Percentiles rank a stretch among this genome's conserved stretches.
phyloP scores from a whole-genome alignment of 495 filamentous ascomycete species.

The Stereocaulon alpinum region DNA sequence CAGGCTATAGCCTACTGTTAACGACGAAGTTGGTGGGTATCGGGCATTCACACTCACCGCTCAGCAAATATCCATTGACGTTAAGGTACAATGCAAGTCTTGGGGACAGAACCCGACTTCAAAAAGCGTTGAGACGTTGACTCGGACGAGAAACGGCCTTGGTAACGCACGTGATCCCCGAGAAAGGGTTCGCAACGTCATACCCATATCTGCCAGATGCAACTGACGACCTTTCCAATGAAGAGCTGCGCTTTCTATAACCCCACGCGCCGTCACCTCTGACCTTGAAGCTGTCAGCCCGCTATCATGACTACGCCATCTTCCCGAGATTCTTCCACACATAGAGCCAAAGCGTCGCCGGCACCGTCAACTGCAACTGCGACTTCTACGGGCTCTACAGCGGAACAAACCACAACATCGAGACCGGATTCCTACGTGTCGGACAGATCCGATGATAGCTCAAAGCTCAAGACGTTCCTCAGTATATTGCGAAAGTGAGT shows the following conservation, averaged over 20 bases:
- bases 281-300: neutral
- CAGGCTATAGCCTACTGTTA: neutral
- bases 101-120: no score
- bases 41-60: no score
- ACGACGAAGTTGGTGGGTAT: neutral
- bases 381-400: constrained; percentile 21
- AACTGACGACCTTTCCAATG: neutral
- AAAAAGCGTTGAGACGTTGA: no score
- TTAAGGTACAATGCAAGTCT: no score
- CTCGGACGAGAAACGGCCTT: no score
- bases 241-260: neutral
- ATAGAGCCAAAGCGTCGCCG: constrained; percentile 17
- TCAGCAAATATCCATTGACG: no score
- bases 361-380: constrained; percentile 23
- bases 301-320: constrained; percentile 21
- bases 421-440: constrained; percentile 21
- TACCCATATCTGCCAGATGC: neutral
- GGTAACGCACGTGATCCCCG: no score
- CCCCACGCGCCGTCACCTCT: neutral
- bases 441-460: constrained; percentile 70
- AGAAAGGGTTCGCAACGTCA: neutral
- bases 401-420: constrained; percentile 26
- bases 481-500: constrained; percentile 71
- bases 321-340: constrained; percentile 13
- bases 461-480: constrained; percentile 75